phyloP scores from a whole-genome alignment of 2,329 filamentous ascomycete genomes.

The Cladophialophora bantiana region DNA sequence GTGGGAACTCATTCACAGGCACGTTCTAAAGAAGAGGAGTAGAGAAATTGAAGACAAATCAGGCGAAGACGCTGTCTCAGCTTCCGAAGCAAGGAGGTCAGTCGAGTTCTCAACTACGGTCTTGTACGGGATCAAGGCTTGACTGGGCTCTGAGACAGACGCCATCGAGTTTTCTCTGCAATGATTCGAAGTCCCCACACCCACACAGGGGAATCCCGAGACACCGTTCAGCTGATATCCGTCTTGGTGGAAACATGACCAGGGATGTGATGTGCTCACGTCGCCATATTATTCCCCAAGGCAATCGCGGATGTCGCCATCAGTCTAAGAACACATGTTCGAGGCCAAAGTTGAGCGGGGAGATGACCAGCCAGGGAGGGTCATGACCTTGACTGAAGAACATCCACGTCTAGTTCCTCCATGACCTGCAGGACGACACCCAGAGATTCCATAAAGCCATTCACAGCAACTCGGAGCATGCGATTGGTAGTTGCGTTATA shows the following conservation, averaged over 20 bases:
- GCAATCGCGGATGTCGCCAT: not conserved
- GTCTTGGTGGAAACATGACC: not conserved
- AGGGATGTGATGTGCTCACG: not conserved
- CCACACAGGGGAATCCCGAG: not conserved
- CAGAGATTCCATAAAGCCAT: slow-evolving; percentile 93
- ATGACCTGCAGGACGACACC: slow-evolving; percentile 86
- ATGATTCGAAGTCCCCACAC: not conserved
- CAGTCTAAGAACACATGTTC: not conserved
- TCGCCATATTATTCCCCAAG: not conserved
- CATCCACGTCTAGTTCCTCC: slow-evolving; percentile 86
- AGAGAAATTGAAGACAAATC: not conserved
- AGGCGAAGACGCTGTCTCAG: not conserved
- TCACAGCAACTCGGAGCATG: slow-evolving; percentile 95
- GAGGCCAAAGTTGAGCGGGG: not conserved
- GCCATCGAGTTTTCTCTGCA: not conserved
- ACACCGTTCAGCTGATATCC: not conserved
- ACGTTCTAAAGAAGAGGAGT: not conserved
- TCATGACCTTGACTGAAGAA: slow-evolving; percentile 59
- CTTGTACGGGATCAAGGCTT: not conserved
- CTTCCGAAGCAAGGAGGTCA: not conserved
- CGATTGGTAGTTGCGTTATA: slow-evolving; percentile 92
- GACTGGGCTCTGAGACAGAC: not conserved
- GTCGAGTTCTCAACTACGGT: not conserved
- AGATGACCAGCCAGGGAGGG: not conserved
- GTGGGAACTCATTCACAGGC: not conserved